Base-by-base conservation (phyloP, 2,329 filamentous ascomycete genomes). In the Talaromyces atroroseus region DNA sequence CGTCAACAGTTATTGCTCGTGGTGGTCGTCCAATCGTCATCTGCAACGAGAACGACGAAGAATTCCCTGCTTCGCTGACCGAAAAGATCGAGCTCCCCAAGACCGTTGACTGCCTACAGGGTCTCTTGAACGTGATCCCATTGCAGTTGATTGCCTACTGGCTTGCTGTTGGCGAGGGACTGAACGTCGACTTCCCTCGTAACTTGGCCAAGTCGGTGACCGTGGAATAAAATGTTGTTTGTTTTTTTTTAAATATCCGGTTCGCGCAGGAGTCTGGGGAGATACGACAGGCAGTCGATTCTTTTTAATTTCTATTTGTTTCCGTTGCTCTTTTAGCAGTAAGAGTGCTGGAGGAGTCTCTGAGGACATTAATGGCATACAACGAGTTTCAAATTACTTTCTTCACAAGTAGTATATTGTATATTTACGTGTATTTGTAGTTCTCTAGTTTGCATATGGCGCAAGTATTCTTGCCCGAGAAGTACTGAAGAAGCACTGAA, bases 171-270 rank as follows among this genome's bases (percentile, higher is more conserved):
- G 88, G 88, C 64, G 94, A 96, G 80, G 92, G 92, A 52, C 81
- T 96, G 64, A 97, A 99, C 73, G 94, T 99, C 59, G 94, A 99
- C 74, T 97, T 97, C 85, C 94, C 94, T 58, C 88, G 94, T 70
- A 99, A 99, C 81, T 79, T 99, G 78, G 94, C 94, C 74, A 99
- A 99, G 85, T 96, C 91, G 62, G 94, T 99, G 63, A 99, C 94
- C 62, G 94, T 99, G 65, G 94, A 99, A 84, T 99, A 92, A 81
- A 50, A 40, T 21, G 20, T n/a, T n/a, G 44, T 49, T 49, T 54
- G 20, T 24, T 48, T 32, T 36, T 40, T 48, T 32, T 36, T 40
- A n/a, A 44, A 32, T 32, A 29, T 29, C 38, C 34, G 32, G 52
- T 54, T 54, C 46, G 52, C 45, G 18, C 52, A 49, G 52, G 52